A percentile compares a stretch with the other conserved stretches of the same genome.
These are phyloP conservation scores for Zygnema cylindricum DNA, from an alignment of 139 green algal species.

Conservation along the genomic window DNA sequence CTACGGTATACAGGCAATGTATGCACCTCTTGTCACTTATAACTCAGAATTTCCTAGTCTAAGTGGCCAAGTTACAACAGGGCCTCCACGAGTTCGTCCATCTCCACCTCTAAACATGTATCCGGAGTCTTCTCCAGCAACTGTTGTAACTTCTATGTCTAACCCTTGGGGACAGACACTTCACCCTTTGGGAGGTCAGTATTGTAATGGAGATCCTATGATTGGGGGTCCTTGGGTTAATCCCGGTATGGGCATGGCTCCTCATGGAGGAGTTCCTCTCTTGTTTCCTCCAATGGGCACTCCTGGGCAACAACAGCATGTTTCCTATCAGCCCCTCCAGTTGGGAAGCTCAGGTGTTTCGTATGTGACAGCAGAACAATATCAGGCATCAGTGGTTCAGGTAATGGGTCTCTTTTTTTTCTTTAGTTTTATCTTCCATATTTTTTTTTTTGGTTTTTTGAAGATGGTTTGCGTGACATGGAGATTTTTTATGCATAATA, in stretches of 20 bases:
- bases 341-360: not conserved
- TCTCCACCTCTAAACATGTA: not conserved
- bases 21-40: constrained; percentile 49
- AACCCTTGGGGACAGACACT: not conserved
- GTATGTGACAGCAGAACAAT: not conserved
- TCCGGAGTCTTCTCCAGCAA: not conserved
- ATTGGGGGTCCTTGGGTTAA: not conserved
- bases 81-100: not conserved
- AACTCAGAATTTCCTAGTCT: constrained; percentile 45
- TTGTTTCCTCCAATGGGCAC: not conserved
- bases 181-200: not conserved
- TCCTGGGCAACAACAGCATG: not conserved
- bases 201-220: not conserved
- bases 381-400: not conserved
- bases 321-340: not conserved
- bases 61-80: not conserved
- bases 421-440: too few species aligned
- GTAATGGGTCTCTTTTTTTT: too few species aligned
- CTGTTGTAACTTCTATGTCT: not conserved
- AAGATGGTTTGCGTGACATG: too few species aligned
- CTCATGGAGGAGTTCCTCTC: not conserved
- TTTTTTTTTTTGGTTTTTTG: too few species aligned
- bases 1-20: constrained; percentile 46
- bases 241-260: not conserved
- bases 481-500: too few species aligned